Evolutionary conservation across 139 green algal genomes (phyloP), one percentile per base, ranked within the genome.

Genomic region (Auxenochlorella pyrenoidosa): DNA sequence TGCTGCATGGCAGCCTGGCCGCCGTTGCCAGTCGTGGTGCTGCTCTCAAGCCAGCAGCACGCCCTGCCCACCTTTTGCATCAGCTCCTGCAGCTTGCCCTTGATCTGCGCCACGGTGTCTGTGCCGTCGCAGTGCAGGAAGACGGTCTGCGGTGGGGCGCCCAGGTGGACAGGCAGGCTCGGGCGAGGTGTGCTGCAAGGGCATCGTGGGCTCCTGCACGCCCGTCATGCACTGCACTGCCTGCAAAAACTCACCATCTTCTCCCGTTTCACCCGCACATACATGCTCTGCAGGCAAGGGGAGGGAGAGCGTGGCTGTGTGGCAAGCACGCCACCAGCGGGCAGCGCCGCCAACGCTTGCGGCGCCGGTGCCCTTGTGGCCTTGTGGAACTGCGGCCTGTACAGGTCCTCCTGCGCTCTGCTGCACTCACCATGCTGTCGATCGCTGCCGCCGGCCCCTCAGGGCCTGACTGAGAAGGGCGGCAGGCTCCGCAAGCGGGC

Each of bases 91-190:
- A 99, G 86, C 87, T 97, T 98, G 82, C 93, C 79, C 87, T 98
- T 98, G 0, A 99, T 41, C 34, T 34, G 36, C 2, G 41, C 54
- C 13, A 90, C 22, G 5, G 96, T 98, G 77, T 98, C 95, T 19
- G 93, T 96, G 4, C 95, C 93, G 44, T 98, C 94, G 0, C 96
- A 94, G 24, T 97, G 91, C 30, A 99, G 72, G 70, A 98, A 99
- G 34, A 96, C 91, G 0, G 96, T 95, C 97, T 85, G 80, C 21
- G 12, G 30, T 8, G 22, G 10, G 47, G 47, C 8, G 47, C 8
- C 47, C 47, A 54, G 47, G 47, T 54, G n/a, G n/a, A n/a, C n/a
- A n/a, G n/a, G n/a, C n/a, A n/a, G n/a, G n/a, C n/a, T n/a, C n/a
- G n/a, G n/a, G n/a, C n/a, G n/a, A n/a, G n/a, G n/a, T n/a, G n/a